Percentiles rank a stretch among this genome's conserved stretches.
These are phyloP conservation scores for Megacollybia marginata DNA, from an alignment of 768 basidiomycete species.

Conservation along the genomic window DNA sequence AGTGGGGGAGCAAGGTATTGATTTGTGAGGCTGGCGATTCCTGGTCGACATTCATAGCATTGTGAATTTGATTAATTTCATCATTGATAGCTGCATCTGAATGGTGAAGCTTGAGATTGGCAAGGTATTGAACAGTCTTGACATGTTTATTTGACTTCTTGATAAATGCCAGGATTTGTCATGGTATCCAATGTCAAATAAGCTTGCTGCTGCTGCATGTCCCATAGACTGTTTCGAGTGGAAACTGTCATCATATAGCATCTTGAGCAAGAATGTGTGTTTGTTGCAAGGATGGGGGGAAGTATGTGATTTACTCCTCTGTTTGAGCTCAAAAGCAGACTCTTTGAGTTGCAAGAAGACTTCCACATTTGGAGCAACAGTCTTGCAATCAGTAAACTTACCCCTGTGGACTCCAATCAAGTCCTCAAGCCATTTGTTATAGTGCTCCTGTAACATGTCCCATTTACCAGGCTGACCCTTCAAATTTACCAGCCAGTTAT, in stretches of 20 bases:
- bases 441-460: too few relatives aligned
- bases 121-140: too few relatives aligned
- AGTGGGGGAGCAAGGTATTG: too few relatives aligned
- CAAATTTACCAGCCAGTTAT: constrained; percentile 12
- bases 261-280: constrained; percentile 2
- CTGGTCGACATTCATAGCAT: too few relatives aligned
- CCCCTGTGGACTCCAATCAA: constrained; percentile 4
- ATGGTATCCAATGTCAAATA: constrained; percentile 5
- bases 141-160: too few relatives aligned
- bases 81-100: too few relatives aligned
- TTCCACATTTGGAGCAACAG: constrained; percentile 6
- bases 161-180: too few relatives aligned
- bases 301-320: constrained; percentile 4
- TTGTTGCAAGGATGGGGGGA: constrained; percentile 6
- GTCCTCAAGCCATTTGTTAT: too few relatives aligned
- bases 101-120: too few relatives aligned
- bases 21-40: too few relatives aligned
- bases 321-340: constrained; percentile 4
- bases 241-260: constrained; percentile 5
- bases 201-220: constrained; percentile 1
- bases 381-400: constrained; percentile 6
- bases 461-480: constrained; percentile 1
- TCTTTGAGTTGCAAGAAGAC: constrained; percentile 9
- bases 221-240: constrained; percentile 3
- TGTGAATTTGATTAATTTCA: too few relatives aligned